Conservation (phyloP, 768 basidiomycete genomes). For the Agaricus subrufescens region DNA sequence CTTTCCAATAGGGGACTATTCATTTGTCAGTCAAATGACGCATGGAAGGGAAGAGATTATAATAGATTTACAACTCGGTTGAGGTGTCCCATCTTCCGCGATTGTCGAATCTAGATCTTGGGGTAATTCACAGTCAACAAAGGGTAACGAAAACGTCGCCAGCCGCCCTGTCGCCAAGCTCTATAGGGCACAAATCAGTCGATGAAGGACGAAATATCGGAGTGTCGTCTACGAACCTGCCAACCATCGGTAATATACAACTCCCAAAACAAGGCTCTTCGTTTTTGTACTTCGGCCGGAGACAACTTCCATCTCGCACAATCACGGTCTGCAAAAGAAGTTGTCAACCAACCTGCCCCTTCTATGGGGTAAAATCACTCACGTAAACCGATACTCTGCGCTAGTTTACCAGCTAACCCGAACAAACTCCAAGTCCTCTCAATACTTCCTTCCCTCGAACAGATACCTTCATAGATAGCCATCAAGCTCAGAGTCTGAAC, state of each 20-base stretch:
- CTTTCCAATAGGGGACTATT: constrained; percentile 67
- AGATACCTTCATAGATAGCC: constrained; percentile 68
- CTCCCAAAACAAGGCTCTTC: constrained; percentile 70
- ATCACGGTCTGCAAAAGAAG: constrained; percentile 50
- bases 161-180: constrained; percentile 67
- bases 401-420: constrained; percentile 59
- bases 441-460: constrained; percentile 64
- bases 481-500: constrained; percentile 64
- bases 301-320: constrained; percentile 65
- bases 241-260: constrained; percentile 70
- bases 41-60: not conserved
- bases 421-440: constrained; percentile 66
- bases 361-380: constrained; percentile 21
- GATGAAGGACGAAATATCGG: not conserved
- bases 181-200: constrained; percentile 24
- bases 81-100: constrained; percentile 50
- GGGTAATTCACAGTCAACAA: constrained; percentile 69
- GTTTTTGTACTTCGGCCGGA: constrained; percentile 62
- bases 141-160: constrained; percentile 64
- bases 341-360: constrained; percentile 5
- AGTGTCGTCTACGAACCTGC: constrained; percentile 42
- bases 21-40: not conserved
- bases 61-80: constrained; percentile 50
- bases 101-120: constrained; percentile 55
- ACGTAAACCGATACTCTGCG: constrained; percentile 73